Base-by-base conservation (phyloP, 345 rosid genomes). In the Raphanus raphanistrum region DNA sequence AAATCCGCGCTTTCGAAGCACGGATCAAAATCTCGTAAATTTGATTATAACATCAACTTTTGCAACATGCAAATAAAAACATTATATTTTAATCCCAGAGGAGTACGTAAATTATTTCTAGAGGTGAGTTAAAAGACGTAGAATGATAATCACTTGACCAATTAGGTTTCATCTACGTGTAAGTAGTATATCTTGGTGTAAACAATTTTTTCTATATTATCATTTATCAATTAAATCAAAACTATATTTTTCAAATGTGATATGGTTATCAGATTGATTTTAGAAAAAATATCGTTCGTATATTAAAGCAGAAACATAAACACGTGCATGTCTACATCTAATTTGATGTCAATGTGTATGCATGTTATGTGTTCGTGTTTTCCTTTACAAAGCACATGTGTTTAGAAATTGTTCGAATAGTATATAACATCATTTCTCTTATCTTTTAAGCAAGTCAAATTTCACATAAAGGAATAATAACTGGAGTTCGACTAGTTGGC, bases 61-160 rank as follows among this genome's bases (percentile, higher is more conserved):
- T 64, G 48, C 78, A 74, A 54, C 57, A 55, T 54, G 78, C 41
- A 74, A 54, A 63, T 73, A 0, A 48, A 17, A 48, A 16, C 76
- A 63, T 73, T 61, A 72, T 73, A 33, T 61, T 61, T 9, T 58
- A 4, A 28, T 10, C 8, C 17, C 16, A 0, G 2, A 38, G 1
- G 41, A 29, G 17, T 10, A 41, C 48, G n/a, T 2, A 26, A 25
- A 11, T 13, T n/a, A 36, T 27, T 27, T 16, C 6, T 60, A 25
- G 29, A 10, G 5, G 29, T 21, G 29, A 9, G 29, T 57, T 57
- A 8, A 55, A 55, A 55, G 21, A n/a, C 57, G 3, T 15, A 50
- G 57, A n/a, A 5, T 50, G 57, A 50, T 50, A 50, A 4, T 11
- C 11, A 11, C 43, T 36, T 36, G 11, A 1, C 11, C 43, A 36